Base-by-base conservation (phyloP, 768 basidiomycete genomes). In the Cystoderma amianthinum region DNA sequence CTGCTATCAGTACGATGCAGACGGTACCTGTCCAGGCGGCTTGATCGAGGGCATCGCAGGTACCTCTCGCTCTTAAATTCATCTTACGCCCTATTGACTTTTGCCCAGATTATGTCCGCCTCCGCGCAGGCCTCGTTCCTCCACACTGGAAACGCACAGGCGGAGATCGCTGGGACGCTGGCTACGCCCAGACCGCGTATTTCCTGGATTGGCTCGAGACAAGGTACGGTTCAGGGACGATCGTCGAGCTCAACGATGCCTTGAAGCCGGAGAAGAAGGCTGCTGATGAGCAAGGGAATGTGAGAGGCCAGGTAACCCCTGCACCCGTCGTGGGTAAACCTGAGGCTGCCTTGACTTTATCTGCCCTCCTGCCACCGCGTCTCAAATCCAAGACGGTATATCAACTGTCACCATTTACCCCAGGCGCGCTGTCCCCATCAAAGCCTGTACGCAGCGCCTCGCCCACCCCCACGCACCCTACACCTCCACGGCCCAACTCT, bases 11-110 rank as follows among this genome's bases (percentile, higher is more conserved):
- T 74, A 78, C 58, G 70, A 85, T 49, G 83, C 71, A 1, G 53
- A 62, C 17, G 78, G 67, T 18, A 73, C 70, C 32, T 80, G 74
- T 48, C 83, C 84, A 0, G 72, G 74, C 1, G 87, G 87, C 2
- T 61, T 91, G 36, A 76, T 86, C 46, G 87, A 91, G 53, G 87
- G 87, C 15, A 69, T 91, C 19, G 87, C 86, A 57, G 85, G 85
- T 82, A 44, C 32, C 65, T 46, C 12, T 16, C 18, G 9, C 7
- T 36, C 12, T 36, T 16, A n/a, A n/a, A 15, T 36, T 19, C 9
- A 36, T 15, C 34, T 7, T 15, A 17, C 16, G 12, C 6, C 7
- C 9, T 15, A 17, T 36, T 36, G n/a, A 36, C 16, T 15, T 7
- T 17, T 6, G 34, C n/a, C 16, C 21, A 82, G 87, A 90, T 56